phyloP scores from a whole-genome alignment of 192 early-diverging fungal genomes.

The Backusella circina region DNA sequence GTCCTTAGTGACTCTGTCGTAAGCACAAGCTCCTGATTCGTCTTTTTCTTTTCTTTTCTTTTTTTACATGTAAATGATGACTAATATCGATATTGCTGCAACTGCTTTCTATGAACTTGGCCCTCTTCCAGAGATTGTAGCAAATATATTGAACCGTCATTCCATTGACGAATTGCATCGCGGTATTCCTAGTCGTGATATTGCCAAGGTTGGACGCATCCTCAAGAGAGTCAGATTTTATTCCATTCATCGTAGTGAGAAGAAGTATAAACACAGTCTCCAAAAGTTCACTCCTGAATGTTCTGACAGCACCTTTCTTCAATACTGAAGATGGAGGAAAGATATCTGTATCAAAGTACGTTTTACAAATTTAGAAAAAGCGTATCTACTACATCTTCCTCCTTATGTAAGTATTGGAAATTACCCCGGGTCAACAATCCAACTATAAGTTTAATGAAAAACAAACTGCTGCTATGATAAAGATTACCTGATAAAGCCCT shows the following conservation, averaged over 20 bases:
- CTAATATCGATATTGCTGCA: conserved; percentile 70
- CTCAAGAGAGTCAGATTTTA: conserved; percentile 51
- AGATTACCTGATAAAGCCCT: conserved; percentile 82
- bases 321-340: conserved; percentile 48
- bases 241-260: conserved; percentile 61
- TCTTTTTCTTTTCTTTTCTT: conserved; percentile 9
- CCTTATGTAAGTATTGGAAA: conserved; percentile 87
- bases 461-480: conserved; percentile 94
- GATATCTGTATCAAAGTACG: conserved; percentile 76
- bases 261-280: conserved; percentile 72
- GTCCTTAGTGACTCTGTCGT: background rate
- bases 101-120: conserved; percentile 69
- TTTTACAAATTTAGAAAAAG: conserved; percentile 65
- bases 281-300: conserved; percentile 59
- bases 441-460: conserved; percentile 78
- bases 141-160: conserved; percentile 58
- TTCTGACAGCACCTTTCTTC: conserved; percentile 70
- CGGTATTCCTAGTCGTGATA: conserved; percentile 40
- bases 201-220: conserved; percentile 41
- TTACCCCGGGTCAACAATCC: conserved; percentile 80
- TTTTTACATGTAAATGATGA: conserved; percentile 40
- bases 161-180: conserved; percentile 42
- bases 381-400: conserved; percentile 71
- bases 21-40: too few species aligned
- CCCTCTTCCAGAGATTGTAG: conserved; percentile 66